A percentile compares a stretch with the other conserved stretches of the same genome.
These are phyloP conservation scores for Puccinia brachypodii DNA, from an alignment of 1,284 basidiomycete genomes.

Conservation along the genomic window DNA sequence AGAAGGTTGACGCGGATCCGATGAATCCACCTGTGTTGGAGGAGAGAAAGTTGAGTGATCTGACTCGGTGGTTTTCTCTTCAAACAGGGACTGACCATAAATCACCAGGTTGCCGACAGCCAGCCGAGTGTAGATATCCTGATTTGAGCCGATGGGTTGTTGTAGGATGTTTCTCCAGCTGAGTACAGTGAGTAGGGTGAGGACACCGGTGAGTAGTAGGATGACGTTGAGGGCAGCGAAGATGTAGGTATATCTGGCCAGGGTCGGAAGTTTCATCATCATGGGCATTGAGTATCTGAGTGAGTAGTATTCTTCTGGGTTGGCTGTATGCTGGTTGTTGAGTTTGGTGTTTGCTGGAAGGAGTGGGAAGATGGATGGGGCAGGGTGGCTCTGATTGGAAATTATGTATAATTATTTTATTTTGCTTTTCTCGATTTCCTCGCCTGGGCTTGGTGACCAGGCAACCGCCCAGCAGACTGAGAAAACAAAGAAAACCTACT, in stretches of 20 bases:
- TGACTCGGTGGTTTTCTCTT: not conserved
- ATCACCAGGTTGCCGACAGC: constrained; percentile 10
- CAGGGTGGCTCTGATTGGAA: too few species aligned
- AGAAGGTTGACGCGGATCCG: constrained; percentile 5
- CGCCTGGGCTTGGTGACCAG: too few species aligned
- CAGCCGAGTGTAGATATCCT: constrained; percentile 21
- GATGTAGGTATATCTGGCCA: constrained; percentile 46
- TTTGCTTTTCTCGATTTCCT: too few species aligned
- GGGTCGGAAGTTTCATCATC: constrained; percentile 31
- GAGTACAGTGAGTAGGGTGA: constrained; percentile 25
- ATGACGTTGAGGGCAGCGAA: constrained; percentile 35
- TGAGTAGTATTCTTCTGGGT: not conserved
- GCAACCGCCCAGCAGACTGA: too few species aligned
- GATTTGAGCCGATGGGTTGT: constrained; percentile 5
- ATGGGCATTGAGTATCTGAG: not conserved
- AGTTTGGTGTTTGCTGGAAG: too few species aligned
- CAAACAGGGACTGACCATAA: not conserved
- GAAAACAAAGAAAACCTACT: too few species aligned
- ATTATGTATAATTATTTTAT: too few species aligned
- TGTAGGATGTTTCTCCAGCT: constrained; percentile 22
- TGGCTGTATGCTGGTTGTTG: too few species aligned
- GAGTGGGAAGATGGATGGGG: too few species aligned
- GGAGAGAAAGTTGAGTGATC: not conserved
- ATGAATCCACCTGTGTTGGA: constrained; percentile 15
- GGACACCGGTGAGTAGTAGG: constrained; percentile 24